Evolutionary conservation across 2,329 filamentous ascomycete species (phyloP).

Genomic region (Aspergillus fijiensis): DNA sequence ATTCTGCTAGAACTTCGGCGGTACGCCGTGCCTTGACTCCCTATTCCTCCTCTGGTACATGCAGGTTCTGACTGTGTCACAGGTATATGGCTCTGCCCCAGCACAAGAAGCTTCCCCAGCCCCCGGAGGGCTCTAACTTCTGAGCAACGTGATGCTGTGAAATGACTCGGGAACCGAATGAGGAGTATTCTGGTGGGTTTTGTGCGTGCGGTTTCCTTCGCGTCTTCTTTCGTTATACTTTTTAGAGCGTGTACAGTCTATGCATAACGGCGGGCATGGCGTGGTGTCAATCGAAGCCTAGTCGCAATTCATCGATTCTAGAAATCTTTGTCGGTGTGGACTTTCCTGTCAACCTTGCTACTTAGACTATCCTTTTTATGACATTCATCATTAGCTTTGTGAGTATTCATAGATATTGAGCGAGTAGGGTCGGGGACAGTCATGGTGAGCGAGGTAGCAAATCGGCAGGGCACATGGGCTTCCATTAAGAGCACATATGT

Average conservation of each 20-base stretch:
- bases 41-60: conserved; percentile 19
- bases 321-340: background rate
- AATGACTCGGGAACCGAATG: conserved; percentile 22
- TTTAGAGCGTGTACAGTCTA: conserved; percentile 40
- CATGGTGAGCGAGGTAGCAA: too few species aligned
- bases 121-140: conserved; percentile 76
- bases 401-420: background rate
- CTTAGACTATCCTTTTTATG: conserved; percentile 11
- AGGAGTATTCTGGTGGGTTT: conserved; percentile 33
- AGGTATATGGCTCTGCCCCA: conserved; percentile 90
- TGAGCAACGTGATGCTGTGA: conserved; percentile 25
- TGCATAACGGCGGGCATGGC: conserved; percentile 39
- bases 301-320: conserved; percentile 17
- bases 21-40: conserved; percentile 44
- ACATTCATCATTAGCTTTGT: background rate
- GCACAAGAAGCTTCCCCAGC: conserved; percentile 95
- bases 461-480: too few species aligned
- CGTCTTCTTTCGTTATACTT: conserved; percentile 21
- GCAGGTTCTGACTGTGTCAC: conserved; percentile 27
- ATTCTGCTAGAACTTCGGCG: conserved; percentile 82
- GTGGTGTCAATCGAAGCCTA: conserved; percentile 28
- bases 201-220: conserved; percentile 23
- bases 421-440: too few species aligned
- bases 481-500: too few species aligned
- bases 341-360: background rate